Conservation (phyloP, 129 eudicot genomes). For the Ambrosia trifida region DNA sequence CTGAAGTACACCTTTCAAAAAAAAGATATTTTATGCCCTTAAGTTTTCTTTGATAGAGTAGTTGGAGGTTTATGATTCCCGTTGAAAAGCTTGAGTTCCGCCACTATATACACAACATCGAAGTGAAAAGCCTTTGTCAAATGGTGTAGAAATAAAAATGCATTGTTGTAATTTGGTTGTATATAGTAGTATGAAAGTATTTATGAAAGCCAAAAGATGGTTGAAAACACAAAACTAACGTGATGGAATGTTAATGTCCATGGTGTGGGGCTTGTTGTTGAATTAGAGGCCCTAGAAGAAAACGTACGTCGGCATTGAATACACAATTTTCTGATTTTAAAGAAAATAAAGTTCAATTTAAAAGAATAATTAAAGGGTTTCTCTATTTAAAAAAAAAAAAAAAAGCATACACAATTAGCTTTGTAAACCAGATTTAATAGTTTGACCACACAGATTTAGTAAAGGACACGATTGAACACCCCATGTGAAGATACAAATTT, state of each 20-base stretch:
- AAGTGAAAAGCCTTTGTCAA: background rate
- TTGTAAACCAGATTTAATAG: background rate
- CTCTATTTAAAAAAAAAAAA: background rate
- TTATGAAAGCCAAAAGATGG: background rate
- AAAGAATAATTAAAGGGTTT: background rate
- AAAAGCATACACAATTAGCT: background rate
- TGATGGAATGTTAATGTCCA: background rate
- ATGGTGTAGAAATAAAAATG: background rate
- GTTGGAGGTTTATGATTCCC: too few relatives aligned
- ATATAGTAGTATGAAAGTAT: background rate
- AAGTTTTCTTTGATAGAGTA: too few relatives aligned
- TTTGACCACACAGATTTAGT: background rate
- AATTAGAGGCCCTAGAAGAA: background rate
- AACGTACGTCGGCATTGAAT: background rate
- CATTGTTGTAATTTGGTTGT: background rate
- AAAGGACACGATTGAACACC: slow-evolving; percentile 11
- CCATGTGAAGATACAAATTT: slow-evolving; percentile 19
- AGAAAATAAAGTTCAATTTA: background rate
- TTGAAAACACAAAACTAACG: background rate
- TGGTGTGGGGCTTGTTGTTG: background rate
- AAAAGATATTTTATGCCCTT: too few relatives aligned
- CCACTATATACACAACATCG: too few relatives aligned
- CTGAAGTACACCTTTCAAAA: too few relatives aligned
- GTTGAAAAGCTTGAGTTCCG: too few relatives aligned
- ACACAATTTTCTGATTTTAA: background rate